Evolutionary conservation across 441 rosid species (phyloP).

Genomic region (Populus hybrid): DNA sequence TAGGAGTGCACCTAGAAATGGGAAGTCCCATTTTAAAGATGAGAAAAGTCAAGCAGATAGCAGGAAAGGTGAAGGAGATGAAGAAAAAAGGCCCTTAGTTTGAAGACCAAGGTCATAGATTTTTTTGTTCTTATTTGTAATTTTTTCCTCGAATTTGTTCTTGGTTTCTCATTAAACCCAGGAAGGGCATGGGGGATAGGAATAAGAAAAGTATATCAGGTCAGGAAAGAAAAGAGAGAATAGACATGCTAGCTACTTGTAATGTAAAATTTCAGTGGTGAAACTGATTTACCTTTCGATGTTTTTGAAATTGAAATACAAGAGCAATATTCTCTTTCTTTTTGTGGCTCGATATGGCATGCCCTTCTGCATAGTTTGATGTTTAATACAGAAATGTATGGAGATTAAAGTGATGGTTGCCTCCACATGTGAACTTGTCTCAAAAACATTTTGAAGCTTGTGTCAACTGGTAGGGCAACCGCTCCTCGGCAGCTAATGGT

Average conservation of each 20-base stretch:
- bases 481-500: neutral
- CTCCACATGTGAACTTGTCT: neutral
- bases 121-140: neutral
- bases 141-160: neutral
- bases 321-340: neutral
- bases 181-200: neutral
- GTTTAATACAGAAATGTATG: neutral
- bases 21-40: constrained; percentile 24
- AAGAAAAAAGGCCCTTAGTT: constrained; percentile 53
- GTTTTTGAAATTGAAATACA: neutral
- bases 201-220: neutral
- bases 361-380: neutral
- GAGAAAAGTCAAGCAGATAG: constrained; percentile 12
- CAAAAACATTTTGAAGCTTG: neutral
- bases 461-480: neutral
- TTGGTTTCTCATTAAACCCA: constrained; percentile 3
- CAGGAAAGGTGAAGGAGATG: constrained; percentile 26
- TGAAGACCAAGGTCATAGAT: constrained; percentile 13
- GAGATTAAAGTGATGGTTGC: neutral
- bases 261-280: neutral
- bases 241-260: neutral
- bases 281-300: neutral
- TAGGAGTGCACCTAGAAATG: constrained; percentile 26
- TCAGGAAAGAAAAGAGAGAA: neutral
- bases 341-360: neutral